Evolutionary conservation across 176 grass and related monocot species (phyloP).

Genomic region (Raddia distichophylla): DNA sequence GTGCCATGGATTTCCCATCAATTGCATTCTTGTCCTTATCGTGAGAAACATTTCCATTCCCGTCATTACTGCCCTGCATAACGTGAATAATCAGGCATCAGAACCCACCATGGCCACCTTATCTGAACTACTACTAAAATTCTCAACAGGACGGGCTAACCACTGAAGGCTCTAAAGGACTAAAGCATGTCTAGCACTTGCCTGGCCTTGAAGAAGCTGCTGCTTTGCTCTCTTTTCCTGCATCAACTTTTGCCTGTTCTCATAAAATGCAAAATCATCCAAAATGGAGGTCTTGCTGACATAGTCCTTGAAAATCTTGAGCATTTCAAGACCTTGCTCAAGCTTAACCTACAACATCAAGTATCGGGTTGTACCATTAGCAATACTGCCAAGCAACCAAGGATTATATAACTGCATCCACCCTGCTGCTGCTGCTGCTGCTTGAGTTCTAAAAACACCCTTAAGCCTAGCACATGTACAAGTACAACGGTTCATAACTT

Average conservation of each 20-base stretch:
- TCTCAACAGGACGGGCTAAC: neutral
- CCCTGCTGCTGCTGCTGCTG: too few species aligned
- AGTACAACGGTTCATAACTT: too few species aligned
- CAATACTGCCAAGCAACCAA: constrained; percentile 1
- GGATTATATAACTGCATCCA: neutral
- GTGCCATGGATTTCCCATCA: constrained; percentile 39
- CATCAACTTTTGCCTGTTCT: constrained; percentile 90
- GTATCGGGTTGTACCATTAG: neutral
- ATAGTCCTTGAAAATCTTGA: constrained; percentile 95
- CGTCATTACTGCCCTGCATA: constrained; percentile 53
- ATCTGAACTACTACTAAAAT: neutral
- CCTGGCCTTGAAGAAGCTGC: constrained; percentile 71
- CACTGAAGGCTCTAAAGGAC: neutral
- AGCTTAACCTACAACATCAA: constrained; percentile 73
- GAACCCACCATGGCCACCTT: neutral
- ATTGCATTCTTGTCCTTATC: constrained; percentile 61
- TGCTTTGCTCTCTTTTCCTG: constrained; percentile 88
- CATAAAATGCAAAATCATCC: constrained; percentile 95
- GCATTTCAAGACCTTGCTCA: constrained; percentile 90
- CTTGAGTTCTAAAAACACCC: neutral
- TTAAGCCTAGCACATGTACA: neutral
- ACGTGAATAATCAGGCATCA: constrained; percentile 31
- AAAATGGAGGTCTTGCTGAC: constrained; percentile 77
- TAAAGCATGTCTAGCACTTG: constrained; percentile 27
- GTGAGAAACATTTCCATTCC: constrained; percentile 34